Percentiles rank a stretch among this genome's conserved stretches.
Conservation (phyloP, 2,329 filamentous ascomycete species). For the Ophiostoma himal-ulmi region DNA sequence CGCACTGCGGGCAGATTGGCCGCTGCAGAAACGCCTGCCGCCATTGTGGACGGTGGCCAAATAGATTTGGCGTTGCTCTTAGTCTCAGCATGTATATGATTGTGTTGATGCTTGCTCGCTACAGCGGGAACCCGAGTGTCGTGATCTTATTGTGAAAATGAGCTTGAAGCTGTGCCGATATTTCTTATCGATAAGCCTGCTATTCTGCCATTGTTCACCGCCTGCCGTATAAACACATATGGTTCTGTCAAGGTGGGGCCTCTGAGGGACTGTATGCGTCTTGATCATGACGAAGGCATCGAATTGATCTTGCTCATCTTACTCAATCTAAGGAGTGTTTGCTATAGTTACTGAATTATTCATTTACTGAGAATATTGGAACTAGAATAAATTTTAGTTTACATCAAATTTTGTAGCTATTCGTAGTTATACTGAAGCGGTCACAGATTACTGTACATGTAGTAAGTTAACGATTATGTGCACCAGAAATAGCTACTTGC, state of each 20-base stretch:
- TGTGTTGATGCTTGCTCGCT: background rate
- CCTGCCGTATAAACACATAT: background rate
- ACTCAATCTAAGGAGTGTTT: background rate
- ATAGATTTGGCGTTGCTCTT: background rate
- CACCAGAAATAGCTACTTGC: too few relatives aligned
- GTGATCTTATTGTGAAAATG: background rate
- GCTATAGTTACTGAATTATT: background rate
- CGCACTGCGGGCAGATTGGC: background rate
- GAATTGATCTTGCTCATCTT: background rate
- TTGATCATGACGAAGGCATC: background rate
- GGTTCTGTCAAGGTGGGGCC: background rate
- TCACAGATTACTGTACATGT: too few relatives aligned
- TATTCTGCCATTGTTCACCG: constrained; percentile 1
- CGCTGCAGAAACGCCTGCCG: background rate
- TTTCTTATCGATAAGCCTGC: constrained; percentile 9
- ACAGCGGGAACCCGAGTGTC: background rate
- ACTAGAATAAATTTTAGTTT: too few relatives aligned
- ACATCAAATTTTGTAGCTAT: too few relatives aligned
- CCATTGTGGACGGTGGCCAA: background rate
- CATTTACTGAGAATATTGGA: background rate
- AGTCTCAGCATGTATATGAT: background rate
- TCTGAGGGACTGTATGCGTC: background rate
- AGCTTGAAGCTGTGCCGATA: background rate
- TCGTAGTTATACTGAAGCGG: too few relatives aligned
- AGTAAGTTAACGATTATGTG: too few relatives aligned